Evolutionary conservation across 805 yeast genomes (phyloP), one percentile per base, ranked within the genome.

Genomic region (Schwanniomyces polymorphus): DNA sequence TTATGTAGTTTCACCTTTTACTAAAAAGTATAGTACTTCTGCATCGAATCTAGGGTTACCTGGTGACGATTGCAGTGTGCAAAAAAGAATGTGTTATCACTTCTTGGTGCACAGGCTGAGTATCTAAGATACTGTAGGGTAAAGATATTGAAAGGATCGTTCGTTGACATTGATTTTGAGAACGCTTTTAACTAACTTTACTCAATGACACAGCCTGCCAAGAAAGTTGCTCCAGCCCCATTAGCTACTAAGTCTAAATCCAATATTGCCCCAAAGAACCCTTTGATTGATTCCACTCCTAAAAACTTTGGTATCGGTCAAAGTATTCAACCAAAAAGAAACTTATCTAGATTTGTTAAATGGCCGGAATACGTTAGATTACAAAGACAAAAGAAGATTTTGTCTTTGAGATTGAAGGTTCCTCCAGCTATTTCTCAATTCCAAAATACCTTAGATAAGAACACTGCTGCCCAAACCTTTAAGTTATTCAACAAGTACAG

Each of bases 281-380:
- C 69, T 39, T 58, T 66, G 56, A 50, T 60, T 38, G 66, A 88
- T 76, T 76, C 96, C 56, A 81, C 90, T 60, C 96, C 97, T 74
- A 86, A 85, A 80, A 86, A 84, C 80, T 92, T 85, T 70, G 98
- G 98, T 78, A 86, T 94, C 67, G 99, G 99, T 68, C 98, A 94
- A 82, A 79, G 86, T 59, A 67, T 92, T 64, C 98, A 92, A 79
- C 96, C 85, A 90, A 90, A 86, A 83, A 86, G 92, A 79, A 89
- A 94, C 86, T 84, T 94, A 72, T 80, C 96, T 54, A 91, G 98
- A 78, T 91, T 88, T 75, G 98, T 92, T 72, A 94, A 88, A 79
- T 94, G 99, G 99, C 99, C 99, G 72, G 94, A 87, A 78, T 91
- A 92, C 75, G 95, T 92, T 62, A 89, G 96, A 80, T 82, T 94